Conservation (phyloP, 2,329 filamentous ascomycete genomes). For the Zymoseptoria pseudotritici region DNA sequence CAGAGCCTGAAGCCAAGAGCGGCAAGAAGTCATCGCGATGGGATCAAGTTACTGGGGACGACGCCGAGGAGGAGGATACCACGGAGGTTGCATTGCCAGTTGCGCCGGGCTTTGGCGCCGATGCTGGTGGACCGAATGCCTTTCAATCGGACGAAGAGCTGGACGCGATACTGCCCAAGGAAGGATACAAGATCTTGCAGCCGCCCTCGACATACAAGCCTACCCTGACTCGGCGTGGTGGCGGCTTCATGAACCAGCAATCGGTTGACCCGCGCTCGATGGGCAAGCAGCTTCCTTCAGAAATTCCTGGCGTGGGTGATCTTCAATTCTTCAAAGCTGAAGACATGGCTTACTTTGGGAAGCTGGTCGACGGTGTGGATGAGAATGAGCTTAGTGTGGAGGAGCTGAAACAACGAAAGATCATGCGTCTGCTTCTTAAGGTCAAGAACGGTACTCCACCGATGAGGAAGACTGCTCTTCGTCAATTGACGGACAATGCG, state of each 20-base stretch:
- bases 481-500: slow-evolving; percentile 95
- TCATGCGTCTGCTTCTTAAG: slow-evolving; percentile 92
- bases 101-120: slow-evolving; percentile 61
- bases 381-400: slow-evolving; percentile 89
- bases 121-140: slow-evolving; percentile 71
- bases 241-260: slow-evolving; percentile 96
- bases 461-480: slow-evolving; percentile 95
- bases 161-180: slow-evolving; percentile 79
- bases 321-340: slow-evolving; percentile 97
- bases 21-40: slow-evolving; percentile 79
- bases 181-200: slow-evolving; percentile 87
- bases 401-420: slow-evolving; percentile 94
- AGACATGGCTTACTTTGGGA: slow-evolving; percentile 98
- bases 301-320: slow-evolving; percentile 93
- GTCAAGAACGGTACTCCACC: slow-evolving; percentile 99
- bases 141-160: slow-evolving; percentile 89
- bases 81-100: slow-evolving; percentile 44
- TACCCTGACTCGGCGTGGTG: slow-evolving; percentile 34
- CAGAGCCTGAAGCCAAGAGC: slow-evolving; percentile 43
- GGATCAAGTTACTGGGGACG: slow-evolving; percentile 72
- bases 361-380: slow-evolving; percentile 87
- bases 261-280: slow-evolving; percentile 74
- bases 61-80: slow-evolving; percentile 51
- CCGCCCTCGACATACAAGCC: slow-evolving; percentile 89
- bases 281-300: slow-evolving; percentile 85